Evolutionary conservation across 73 alveolate species (phyloP), one percentile per base, ranked within the genome.

Genomic region (Uronychia setigera): DNA sequence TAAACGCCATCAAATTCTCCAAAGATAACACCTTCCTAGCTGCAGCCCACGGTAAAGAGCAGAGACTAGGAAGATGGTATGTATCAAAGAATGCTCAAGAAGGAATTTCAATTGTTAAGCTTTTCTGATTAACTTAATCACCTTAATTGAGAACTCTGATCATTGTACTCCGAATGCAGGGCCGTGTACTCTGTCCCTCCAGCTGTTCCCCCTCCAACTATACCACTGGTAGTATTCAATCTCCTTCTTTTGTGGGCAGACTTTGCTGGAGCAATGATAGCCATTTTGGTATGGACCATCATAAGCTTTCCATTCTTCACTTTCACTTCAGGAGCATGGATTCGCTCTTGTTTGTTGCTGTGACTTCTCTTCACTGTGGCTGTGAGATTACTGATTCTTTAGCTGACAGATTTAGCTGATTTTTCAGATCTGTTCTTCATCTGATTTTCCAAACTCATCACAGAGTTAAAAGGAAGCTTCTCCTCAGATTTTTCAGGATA

Each of bases 31-130:
- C 58, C 67, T 82, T 81, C 86, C 25, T 92, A 13, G 94, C 88
- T 0, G 87, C 35, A 28, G 34, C 91, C 11, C 82, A 82, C 58
- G 67, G 93, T 28, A 75, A 60, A 28, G 97, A 92, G 35, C 87
- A 92, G 89, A 88, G 87, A 77, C 35, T 83, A 0, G 97, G 97
- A 32, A 88, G 97, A 76, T 92, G 97, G 97, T 77, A 80, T 76
- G 87, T 57, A 27, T 29, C 93, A 31, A 58, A 34, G 32, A 88
- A 81, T 25, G 84, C 31, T n/a, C 88, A 92, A 83, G 86, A 74
- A 13, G 97, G 97, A 28, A 83, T 92, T 31, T 32, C 88, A 26
- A 83, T 91, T 26, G 75, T 91, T 35, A 84, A 82, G 83, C 78
- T 87, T 57, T 27, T 31, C 29, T 31, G 35, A 26, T 35, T 76